Percentiles rank a stretch among this genome's conserved stretches.
Conservation (phyloP, 371 early-diverging fungal genomes). For the Neoconidiobolus thromboides region DNA sequence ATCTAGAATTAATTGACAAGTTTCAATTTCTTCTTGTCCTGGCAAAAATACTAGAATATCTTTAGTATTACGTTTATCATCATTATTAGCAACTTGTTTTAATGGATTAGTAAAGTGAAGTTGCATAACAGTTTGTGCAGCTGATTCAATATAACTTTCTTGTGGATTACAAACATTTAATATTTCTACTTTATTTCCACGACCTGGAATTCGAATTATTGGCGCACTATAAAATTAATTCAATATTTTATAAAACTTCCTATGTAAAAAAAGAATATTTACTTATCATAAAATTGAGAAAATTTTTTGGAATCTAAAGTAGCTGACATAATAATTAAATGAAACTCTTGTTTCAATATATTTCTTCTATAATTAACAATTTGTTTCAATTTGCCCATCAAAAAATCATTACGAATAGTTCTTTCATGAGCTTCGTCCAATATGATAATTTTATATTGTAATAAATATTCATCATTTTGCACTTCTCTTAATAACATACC, state of each 20-base stretch:
- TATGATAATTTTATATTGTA: conserved; percentile 69
- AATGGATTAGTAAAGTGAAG: conserved; percentile 29
- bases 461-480: conserved; percentile 57
- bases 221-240: conserved; percentile 29
- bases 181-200: conserved; percentile 73
- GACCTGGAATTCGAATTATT: conserved; percentile 65
- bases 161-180: conserved; percentile 57
- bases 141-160: conserved; percentile 79
- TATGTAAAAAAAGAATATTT: conserved; percentile 10
- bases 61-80: conserved; percentile 31
- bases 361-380: conserved; percentile 41
- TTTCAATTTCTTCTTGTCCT: conserved; percentile 20
- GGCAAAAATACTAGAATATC: conserved; percentile 86
- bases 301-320: conserved; percentile 88
- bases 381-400: conserved; percentile 84
- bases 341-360: conserved; percentile 27
- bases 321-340: conserved; percentile 94
- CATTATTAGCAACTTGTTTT: too few species aligned
- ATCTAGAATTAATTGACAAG: background rate
- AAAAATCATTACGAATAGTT: conserved; percentile 87
- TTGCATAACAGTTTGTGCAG: conserved; percentile 67
- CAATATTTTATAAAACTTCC: background rate
- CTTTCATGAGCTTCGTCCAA: conserved; percentile 99
- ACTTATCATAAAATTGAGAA: conserved; percentile 63
- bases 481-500: conserved; percentile 94